These are phyloP conservation scores for Lactuca sativa DNA, from an alignment of 129 eudicot genomes.

Conservation along the genomic window DNA sequence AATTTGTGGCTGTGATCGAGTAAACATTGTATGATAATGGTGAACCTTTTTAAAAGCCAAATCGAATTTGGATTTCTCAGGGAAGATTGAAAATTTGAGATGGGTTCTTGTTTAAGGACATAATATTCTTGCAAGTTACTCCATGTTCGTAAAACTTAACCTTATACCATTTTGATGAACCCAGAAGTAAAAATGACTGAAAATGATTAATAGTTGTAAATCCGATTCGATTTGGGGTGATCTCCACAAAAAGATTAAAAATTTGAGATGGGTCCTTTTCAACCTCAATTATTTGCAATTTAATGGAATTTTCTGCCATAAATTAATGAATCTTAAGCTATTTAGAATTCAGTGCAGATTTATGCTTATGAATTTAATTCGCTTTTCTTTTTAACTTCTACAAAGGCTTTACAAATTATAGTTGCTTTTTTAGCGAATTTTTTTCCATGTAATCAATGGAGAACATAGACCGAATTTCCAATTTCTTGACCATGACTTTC, in stretches of 20 bases:
- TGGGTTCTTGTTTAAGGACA: background rate
- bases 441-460: background rate
- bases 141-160: background rate
- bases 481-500: constrained; percentile 32
- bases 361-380: constrained; percentile 5
- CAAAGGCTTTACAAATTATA: constrained; percentile 7
- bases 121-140: background rate
- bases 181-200: background rate
- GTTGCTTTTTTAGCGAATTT: background rate
- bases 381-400: background rate
- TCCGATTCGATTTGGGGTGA: background rate
- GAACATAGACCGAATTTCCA: constrained; percentile 24
- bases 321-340: constrained; percentile 14
- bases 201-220: constrained; percentile 1
- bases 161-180: background rate
- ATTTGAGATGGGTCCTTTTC: background rate
- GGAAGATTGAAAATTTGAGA: constrained; percentile 1
- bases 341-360: background rate
- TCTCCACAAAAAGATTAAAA: background rate
- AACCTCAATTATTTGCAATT: constrained; percentile 2
- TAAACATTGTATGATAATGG: background rate
- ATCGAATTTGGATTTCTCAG: constrained; percentile 4
- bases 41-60: background rate
- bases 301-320: constrained; percentile 8
- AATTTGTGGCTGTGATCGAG: background rate